Evolutionary conservation across 1,284 basidiomycete species (phyloP).

Genomic region (Meripilus lineatus): DNA sequence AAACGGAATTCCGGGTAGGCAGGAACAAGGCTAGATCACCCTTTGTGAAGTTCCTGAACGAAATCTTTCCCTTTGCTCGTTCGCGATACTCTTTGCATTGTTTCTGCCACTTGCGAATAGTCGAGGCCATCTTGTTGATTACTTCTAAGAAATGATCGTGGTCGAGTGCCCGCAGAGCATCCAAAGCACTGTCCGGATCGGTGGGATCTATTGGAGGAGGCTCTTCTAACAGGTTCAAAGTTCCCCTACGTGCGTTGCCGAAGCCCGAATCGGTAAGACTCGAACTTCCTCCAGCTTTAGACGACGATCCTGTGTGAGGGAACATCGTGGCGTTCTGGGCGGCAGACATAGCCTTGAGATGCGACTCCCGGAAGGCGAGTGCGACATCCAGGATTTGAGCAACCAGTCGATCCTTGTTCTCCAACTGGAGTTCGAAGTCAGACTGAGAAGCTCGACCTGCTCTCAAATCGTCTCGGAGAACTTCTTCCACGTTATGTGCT

Average conservation of each 20-base stretch:
- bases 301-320: constrained; percentile 48
- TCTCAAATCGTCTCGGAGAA: constrained; percentile 59
- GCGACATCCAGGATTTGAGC: constrained; percentile 74
- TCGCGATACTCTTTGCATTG: constrained; percentile 94
- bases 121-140: constrained; percentile 73
- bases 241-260: constrained; percentile 43
- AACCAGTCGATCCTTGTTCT: constrained; percentile 54
- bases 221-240: constrained; percentile 54
- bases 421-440: constrained; percentile 61
- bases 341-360: constrained; percentile 63
- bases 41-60: constrained; percentile 88
- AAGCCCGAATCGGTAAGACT: constrained; percentile 40
- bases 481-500: constrained; percentile 53
- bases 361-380: constrained; percentile 66
- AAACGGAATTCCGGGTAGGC: constrained; percentile 89
- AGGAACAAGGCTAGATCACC: constrained; percentile 94
- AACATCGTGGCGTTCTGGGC: constrained; percentile 58
- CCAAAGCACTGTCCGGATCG: constrained; percentile 63
- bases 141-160: constrained; percentile 81
- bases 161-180: constrained; percentile 69
- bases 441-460: constrained; percentile 57
- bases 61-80: constrained; percentile 88
- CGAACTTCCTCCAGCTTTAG: constrained; percentile 11
- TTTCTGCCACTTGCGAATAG: constrained; percentile 95
- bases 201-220: constrained; percentile 70